A percentile compares a stretch with the other conserved stretches of the same genome.
These are phyloP conservation scores for Dictyostelium firmibasis DNA, from an alignment of 78 protist genomes.

Conservation along the genomic window DNA sequence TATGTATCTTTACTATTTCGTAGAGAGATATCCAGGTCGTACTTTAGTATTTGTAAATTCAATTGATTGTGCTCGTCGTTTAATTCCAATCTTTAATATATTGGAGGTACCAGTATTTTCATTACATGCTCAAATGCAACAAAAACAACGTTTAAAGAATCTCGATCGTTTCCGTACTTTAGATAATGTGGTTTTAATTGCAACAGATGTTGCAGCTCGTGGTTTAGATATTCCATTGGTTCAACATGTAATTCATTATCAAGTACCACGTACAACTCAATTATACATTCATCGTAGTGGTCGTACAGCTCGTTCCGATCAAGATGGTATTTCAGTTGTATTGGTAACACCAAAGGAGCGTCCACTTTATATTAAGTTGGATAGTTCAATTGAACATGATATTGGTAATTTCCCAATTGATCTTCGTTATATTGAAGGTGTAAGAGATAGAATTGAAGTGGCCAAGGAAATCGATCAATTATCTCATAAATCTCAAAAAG, in stretches of 20 bases:
- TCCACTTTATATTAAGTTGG: constrained; percentile 78
- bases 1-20: constrained; percentile 57
- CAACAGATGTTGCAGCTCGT: constrained; percentile 99
- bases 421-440: constrained; percentile 40
- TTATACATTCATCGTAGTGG: constrained; percentile 95
- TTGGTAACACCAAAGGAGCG: constrained; percentile 92
- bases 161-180: constrained; percentile 79
- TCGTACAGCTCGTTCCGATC: constrained; percentile 95
- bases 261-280: constrained; percentile 38
- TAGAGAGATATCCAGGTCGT: constrained; percentile 71
- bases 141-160: constrained; percentile 86
- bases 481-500: neutral
- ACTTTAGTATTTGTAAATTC: constrained; percentile 92
- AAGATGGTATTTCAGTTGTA: constrained; percentile 89
- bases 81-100: constrained; percentile 84
- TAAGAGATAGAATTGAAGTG: constrained; percentile 6
- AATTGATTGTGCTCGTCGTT: constrained; percentile 68
- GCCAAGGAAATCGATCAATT: constrained; percentile 56
- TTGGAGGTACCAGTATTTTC: constrained; percentile 94
- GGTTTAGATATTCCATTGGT: constrained; percentile 96
- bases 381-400: constrained; percentile 59
- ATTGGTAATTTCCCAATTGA: constrained; percentile 68
- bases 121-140: constrained; percentile 95
- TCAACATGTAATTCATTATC: constrained; percentile 48
- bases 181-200: constrained; percentile 87